Base-by-base conservation (phyloP, 768 basidiomycete genomes). In the Leccinum longicurvipes region DNA sequence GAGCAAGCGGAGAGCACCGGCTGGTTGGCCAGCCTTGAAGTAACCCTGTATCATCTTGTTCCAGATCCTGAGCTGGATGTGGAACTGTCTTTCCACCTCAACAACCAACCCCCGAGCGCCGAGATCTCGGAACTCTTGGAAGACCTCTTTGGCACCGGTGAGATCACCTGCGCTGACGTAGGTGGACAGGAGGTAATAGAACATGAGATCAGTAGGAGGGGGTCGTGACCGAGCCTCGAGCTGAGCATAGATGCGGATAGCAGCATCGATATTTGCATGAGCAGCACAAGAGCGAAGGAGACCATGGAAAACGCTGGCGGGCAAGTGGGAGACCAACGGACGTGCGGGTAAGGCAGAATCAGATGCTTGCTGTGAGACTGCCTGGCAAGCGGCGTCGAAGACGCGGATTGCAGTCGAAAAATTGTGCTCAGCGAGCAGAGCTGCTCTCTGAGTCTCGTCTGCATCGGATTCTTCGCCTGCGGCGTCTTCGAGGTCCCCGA, bases 21-120 rank as follows among this genome's bases (percentile, higher is more conserved):
- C 82, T 0, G 87, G 78, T 50, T 83, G 72, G 1, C 84, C 84
- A 36, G 75, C 79, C 36, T 75, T 77, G 76, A 94, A 86, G 69
- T 89, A 86, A 0, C 84, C 79, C 47, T 83, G 77, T 32, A 94
- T 83, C 86, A 92, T 91, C 62, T 80, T 75, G 60, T 90, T 89
- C 83, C 83, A 93, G 2, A 86, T 73, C 36, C 74, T 66, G 45
- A 86, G 72, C 50, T 79, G 77, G 21, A 73, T 70, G 28, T 69
- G 66, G 28, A 51, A 56, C 47, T 55, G 46, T 24, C 58, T 50
- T 10, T 57, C 70, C 53, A 68, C 64, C 44, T 52, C 51, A 5
- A 51, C 50, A 15, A 67, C 51, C 8, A 65, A 68, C 8, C 77
- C 79, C 0, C 66, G 64, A 11, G 70, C 59, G 23, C 75, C 74